Conservation (phyloP, 495 filamentous ascomycete species). For the Aspergillus saccharolyticus region DNA sequence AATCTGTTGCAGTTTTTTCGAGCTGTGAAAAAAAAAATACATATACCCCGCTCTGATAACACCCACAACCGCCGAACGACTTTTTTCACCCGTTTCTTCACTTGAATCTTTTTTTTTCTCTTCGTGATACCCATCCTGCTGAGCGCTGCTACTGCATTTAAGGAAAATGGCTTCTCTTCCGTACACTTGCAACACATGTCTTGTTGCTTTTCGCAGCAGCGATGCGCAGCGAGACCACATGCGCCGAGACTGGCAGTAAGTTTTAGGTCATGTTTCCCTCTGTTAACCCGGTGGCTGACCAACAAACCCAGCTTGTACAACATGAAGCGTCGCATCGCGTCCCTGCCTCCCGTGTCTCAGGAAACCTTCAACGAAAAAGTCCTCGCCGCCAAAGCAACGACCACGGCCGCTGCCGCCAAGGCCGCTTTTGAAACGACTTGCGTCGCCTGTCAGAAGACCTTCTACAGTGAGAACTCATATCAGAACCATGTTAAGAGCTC, state of each 20-base stretch:
- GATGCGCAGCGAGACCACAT: conserved; percentile 94
- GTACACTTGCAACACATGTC: conserved; percentile 96
- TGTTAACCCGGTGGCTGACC: background rate
- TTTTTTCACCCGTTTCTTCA: background rate
- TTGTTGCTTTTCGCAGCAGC: conserved; percentile 88
- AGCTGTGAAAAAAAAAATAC: background rate
- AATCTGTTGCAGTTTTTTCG: background rate
- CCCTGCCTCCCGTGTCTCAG: conserved; percentile 84
- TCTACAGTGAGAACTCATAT: conserved; percentile 93
- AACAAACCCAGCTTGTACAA: conserved; percentile 72
- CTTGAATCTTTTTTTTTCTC: background rate
- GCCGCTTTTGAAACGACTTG: conserved; percentile 85
- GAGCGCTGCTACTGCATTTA: background rate
- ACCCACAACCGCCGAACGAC: conserved; percentile 1
- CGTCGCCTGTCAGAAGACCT: conserved; percentile 80
- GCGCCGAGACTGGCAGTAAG: conserved; percentile 98
- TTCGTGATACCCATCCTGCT: background rate
- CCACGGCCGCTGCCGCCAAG: conserved; percentile 77
- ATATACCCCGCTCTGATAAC: background rate
- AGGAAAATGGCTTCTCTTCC: conserved; percentile 54
- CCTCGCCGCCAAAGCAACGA: conserved; percentile 79
- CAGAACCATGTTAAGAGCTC: conserved; percentile 87
- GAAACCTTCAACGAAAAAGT: conserved; percentile 97
- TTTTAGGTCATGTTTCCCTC: conserved; percentile 16
- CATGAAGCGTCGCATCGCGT: conserved; percentile 89